phyloP scores from a whole-genome alignment of 163 green algal species.

The Chlamydomonas reinhardtii region DNA sequence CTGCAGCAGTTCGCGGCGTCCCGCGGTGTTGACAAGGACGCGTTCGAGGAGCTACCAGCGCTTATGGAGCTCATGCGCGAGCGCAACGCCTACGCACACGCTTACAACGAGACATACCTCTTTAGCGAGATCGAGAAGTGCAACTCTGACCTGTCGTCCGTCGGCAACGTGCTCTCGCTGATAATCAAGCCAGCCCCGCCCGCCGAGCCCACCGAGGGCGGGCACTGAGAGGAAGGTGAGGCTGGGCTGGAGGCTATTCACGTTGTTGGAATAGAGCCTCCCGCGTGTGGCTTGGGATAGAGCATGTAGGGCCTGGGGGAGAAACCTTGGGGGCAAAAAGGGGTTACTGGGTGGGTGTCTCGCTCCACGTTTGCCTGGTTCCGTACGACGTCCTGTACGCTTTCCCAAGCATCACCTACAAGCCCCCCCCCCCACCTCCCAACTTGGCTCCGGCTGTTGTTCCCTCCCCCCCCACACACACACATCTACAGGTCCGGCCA shows the following conservation, averaged over 20 bases:
- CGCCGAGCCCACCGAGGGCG: neutral
- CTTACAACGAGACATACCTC: slow-evolving; percentile 2
- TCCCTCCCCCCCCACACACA: no score
- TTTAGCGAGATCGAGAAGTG: neutral
- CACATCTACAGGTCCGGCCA: neutral
- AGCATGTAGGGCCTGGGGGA: no score
- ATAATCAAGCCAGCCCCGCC: neutral
- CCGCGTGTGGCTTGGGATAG: neutral
- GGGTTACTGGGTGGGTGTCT: no score
- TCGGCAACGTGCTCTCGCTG: neutral
- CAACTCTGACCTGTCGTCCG: slow-evolving; percentile 12
- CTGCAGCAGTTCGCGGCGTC: neutral
- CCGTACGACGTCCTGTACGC: no score
- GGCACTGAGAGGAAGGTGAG: neutral
- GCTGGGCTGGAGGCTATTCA: neutral
- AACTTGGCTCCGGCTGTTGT: neutral
- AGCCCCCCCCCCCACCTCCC: neutral
- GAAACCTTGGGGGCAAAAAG: no score
- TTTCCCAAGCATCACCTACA: neutral
- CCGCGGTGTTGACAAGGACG: neutral
- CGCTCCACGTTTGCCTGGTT: no score
- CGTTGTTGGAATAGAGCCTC: neutral
- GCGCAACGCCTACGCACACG: neutral
- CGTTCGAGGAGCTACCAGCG: slow-evolving; percentile 1
- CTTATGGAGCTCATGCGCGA: neutral